Base-by-base conservation (phyloP, 805 yeast genomes). In the Wickerhamiella bombiphila region DNA sequence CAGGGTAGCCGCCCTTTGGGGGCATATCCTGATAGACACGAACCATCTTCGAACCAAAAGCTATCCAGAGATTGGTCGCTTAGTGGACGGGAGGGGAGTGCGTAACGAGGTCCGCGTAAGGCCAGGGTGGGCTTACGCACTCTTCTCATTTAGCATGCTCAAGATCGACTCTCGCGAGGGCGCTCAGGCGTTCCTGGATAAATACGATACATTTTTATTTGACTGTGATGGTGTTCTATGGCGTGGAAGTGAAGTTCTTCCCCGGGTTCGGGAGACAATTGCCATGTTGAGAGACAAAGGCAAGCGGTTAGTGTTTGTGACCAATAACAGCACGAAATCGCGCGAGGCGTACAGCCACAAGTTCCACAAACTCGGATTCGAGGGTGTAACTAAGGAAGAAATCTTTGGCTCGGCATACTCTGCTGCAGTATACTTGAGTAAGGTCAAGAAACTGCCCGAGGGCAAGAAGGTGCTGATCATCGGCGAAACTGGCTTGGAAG, bases 161-260 rank as follows among this genome's bases (percentile, higher is more conserved):
- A n/a, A 49, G 19, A 41, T 58, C 35, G 44, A 50, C 24, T 39
- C 48, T 13, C 46, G 44, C 18, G 46, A 42, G 29, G 49, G 42
- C 30, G 60, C 51, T 24, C 48, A 68, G 37, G 52, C 60, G 5
- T 60, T 91, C 34, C 59, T 91, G 7, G 70, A 68, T 46, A 54
- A 65, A 37, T 80, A 78, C 56, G 95, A 85, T 54, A 83, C 81
- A 42, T 88, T 86, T 51, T 63, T 91, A 47, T 91, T 91, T 55
- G 98, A 91, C 53, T 91, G 98, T 62, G 98, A 91, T 55, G 98
- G 98, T 22, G 98, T 91, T 3, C 65, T 91, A 42, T 91, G 98
- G 98, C 61, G 80, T 35, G 97, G 97, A 2, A 74, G 72, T 44
- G 80, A 76, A 46, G 59, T 82, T 18, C 65, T 91, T 34, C 96